Percentiles rank a stretch among this genome's conserved stretches.
phyloP scores from a whole-genome alignment of 139 green algal genomes.

The Picochlorum sp. region DNA sequence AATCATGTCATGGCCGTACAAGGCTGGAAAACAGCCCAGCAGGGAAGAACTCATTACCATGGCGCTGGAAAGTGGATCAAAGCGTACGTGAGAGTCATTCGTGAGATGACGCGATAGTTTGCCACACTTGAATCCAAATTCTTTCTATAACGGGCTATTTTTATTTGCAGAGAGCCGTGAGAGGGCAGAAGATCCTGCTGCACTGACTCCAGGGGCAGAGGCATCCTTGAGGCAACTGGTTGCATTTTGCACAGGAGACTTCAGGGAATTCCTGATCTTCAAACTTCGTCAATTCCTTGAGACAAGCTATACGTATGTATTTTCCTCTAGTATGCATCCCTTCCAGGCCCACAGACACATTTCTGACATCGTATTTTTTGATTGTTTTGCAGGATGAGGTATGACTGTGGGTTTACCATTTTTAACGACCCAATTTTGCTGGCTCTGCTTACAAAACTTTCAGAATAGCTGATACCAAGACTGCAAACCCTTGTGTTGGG shows the following conservation, averaged over 20 bases:
- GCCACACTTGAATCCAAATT: neutral
- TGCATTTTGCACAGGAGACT: too few relatives aligned
- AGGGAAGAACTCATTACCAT: neutral
- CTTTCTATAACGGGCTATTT: too few relatives aligned
- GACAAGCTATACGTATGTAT: too few relatives aligned
- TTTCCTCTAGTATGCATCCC: neutral
- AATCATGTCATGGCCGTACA: neutral
- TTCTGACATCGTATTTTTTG: neutral
- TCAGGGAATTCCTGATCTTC: too few relatives aligned
- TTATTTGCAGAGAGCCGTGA: too few relatives aligned
- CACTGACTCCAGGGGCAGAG: too few relatives aligned
- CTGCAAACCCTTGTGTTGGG: too few relatives aligned
- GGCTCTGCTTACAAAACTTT: neutral
- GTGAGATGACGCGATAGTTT: neutral
- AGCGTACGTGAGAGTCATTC: neutral
- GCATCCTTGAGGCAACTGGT: too few relatives aligned
- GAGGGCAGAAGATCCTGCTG: too few relatives aligned
- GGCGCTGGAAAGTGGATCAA: neutral
- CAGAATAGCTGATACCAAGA: neutral
- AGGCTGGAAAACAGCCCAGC: neutral
- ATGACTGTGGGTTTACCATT: neutral
- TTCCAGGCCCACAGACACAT: neutral
- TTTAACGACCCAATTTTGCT: neutral
- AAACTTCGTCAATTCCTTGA: too few relatives aligned
- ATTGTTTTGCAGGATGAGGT: neutral